These are phyloP conservation scores for Stagonosporopsis rhizophila DNA, from an alignment of 2,329 filamentous ascomycete genomes.

Conservation along the genomic window DNA sequence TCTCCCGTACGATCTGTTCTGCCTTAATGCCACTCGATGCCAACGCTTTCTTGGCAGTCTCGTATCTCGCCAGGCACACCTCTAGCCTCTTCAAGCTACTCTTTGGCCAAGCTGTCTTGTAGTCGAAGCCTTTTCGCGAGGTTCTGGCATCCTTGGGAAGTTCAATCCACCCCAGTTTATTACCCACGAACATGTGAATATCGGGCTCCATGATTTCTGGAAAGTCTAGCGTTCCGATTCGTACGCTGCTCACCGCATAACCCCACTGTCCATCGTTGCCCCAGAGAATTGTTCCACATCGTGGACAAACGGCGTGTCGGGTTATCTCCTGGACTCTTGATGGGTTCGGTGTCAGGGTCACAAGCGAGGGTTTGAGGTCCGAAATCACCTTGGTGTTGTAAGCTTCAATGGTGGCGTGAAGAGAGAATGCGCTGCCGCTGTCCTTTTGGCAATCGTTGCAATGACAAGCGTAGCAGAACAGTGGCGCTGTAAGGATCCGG, in stretches of 20 bases:
- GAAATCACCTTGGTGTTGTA: slow-evolving; percentile 33
- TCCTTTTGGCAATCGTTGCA: slow-evolving; percentile 39
- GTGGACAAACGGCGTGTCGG: slow-evolving; percentile 25
- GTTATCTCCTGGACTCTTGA: background rate
- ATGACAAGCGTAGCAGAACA: slow-evolving; percentile 44
- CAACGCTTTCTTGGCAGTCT: slow-evolving; percentile 7
- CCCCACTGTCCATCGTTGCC: slow-evolving; percentile 12
- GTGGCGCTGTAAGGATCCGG: slow-evolving; percentile 36
- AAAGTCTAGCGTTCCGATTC: slow-evolving; percentile 38
- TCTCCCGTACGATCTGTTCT: background rate
- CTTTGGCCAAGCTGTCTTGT: slow-evolving; percentile 34
- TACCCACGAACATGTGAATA: slow-evolving; percentile 36
- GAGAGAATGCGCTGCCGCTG: slow-evolving; percentile 34
- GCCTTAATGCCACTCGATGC: background rate
- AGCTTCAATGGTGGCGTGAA: slow-evolving; percentile 33
- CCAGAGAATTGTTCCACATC: slow-evolving; percentile 37
- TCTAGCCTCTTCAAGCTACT: slow-evolving; percentile 38
- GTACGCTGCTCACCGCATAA: slow-evolving; percentile 22
- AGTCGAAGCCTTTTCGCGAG: slow-evolving; percentile 17
- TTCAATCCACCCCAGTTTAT: slow-evolving; percentile 40
- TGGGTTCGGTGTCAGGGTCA: background rate
- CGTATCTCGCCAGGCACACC: slow-evolving; percentile 18
- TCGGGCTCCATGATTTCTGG: slow-evolving; percentile 42
- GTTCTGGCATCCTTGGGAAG: slow-evolving; percentile 35
- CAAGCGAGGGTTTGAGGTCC: slow-evolving; percentile 14